Evolutionary conservation across 495 filamentous ascomycete species (phyloP).

Genomic region (Penicillium paxilli): DNA sequence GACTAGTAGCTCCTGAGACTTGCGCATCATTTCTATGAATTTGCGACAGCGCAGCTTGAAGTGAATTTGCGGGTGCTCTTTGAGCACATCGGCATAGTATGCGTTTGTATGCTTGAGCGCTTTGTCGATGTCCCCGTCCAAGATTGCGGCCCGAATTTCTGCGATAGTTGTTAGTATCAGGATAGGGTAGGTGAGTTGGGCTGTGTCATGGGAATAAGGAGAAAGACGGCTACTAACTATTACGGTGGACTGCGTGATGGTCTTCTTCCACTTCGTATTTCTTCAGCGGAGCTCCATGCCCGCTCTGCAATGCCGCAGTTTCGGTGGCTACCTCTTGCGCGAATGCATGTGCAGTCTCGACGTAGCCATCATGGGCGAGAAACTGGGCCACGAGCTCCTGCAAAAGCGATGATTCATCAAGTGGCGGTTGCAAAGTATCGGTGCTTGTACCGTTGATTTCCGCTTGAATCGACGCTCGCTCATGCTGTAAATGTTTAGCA

Average conservation of each 20-base stretch:
- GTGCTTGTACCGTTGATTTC: slow-evolving; percentile 55
- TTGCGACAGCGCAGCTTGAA: slow-evolving; percentile 90
- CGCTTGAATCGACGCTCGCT: slow-evolving; percentile 56
- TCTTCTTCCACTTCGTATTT: slow-evolving; percentile 81
- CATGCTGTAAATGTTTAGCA: slow-evolving; percentile 48
- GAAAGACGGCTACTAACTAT: slow-evolving; percentile 58
- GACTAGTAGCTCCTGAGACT: slow-evolving; percentile 64
- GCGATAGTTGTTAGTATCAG: slow-evolving; percentile 19
- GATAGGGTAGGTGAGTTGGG: neutral
- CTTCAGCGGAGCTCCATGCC: slow-evolving; percentile 50
- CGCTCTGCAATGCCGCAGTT: slow-evolving; percentile 60
- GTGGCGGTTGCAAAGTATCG: slow-evolving; percentile 59
- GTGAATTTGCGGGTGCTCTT: slow-evolving; percentile 82
- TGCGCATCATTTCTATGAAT: slow-evolving; percentile 94
- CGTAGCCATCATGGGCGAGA: slow-evolving; percentile 91
- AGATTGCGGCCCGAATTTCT: slow-evolving; percentile 86
- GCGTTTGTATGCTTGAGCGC: slow-evolving; percentile 77
- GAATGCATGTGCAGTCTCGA: slow-evolving; percentile 92
- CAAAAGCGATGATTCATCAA: slow-evolving; percentile 75
- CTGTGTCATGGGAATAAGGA: neutral
- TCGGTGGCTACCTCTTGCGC: slow-evolving; percentile 78
- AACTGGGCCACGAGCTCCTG: slow-evolving; percentile 86
- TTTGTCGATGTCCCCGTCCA: slow-evolving; percentile 91
- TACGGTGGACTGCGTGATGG: slow-evolving; percentile 80
- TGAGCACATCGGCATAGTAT: slow-evolving; percentile 79